Conservation (phyloP, 169 alveolate species). For the Perkinsus olseni region DNA sequence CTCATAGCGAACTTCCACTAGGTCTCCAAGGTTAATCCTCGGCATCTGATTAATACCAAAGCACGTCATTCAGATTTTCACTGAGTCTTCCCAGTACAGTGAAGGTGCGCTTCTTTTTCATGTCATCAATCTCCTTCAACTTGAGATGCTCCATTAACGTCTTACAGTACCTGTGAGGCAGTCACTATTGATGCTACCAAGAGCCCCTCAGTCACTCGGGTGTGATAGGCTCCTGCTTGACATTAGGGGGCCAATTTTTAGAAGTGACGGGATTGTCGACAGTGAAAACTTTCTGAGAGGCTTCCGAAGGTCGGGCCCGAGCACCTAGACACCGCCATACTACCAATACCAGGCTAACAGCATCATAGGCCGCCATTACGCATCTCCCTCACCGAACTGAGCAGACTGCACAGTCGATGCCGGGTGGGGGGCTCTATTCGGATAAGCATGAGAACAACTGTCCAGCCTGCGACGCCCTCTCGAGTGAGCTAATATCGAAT, state of each 20-base stretch:
- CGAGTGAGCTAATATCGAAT: no score
- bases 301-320: neutral
- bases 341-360: neutral
- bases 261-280: neutral
- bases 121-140: neutral
- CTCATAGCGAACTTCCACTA: slow-evolving; percentile 35
- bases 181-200: neutral
- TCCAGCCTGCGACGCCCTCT: no score
- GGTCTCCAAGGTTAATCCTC: slow-evolving; percentile 22
- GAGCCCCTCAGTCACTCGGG: neutral
- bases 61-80: no score
- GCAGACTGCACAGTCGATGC: no score
- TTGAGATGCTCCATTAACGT: neutral
- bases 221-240: neutral
- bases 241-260: neutral
- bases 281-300: neutral
- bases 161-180: neutral
- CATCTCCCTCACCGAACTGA: neutral
- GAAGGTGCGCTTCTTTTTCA: neutral
- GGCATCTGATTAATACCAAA: slow-evolving; percentile 38
- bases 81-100: no score
- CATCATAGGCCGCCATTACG: neutral
- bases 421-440: no score
- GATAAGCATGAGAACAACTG: no score
- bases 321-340: neutral